These are phyloP conservation scores for Pterulicium gracile DNA, from an alignment of 1,284 basidiomycete species.

Conservation along the genomic window DNA sequence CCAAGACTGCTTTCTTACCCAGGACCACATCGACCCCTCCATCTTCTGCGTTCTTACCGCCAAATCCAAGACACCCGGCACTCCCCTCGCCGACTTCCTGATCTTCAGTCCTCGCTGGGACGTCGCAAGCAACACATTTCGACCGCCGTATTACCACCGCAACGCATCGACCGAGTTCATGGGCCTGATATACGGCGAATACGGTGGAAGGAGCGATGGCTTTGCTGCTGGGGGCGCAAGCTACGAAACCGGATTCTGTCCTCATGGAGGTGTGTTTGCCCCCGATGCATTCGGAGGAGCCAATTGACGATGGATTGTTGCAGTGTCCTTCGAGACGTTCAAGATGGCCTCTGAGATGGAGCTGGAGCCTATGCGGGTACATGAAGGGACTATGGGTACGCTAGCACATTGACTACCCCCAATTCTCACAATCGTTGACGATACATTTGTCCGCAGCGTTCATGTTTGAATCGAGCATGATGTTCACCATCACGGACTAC, in stretches of 20 bases:
- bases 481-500: slow-evolving; percentile 51
- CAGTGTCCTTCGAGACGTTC: slow-evolving; percentile 48
- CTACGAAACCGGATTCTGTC: slow-evolving; percentile 52
- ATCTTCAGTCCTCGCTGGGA: slow-evolving; percentile 58
- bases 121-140: slow-evolving; percentile 38
- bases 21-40: slow-evolving; percentile 52
- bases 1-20: neutral
- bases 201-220: slow-evolving; percentile 49
- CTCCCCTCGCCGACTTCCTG: slow-evolving; percentile 50
- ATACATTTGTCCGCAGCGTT: no score
- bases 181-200: slow-evolving; percentile 47
- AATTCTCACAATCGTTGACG: no score
- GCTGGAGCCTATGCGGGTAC: slow-evolving; percentile 36
- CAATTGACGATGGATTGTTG: no score
- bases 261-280: slow-evolving; percentile 37
- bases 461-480: slow-evolving; percentile 58
- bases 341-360: slow-evolving; percentile 41
- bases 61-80: slow-evolving; percentile 44
- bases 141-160: slow-evolving; percentile 53
- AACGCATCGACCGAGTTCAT: slow-evolving; percentile 54
- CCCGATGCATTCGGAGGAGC: neutral
- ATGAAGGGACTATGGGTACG: slow-evolving; percentile 44
- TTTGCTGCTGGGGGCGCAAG: slow-evolving; percentile 50
- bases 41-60: slow-evolving; percentile 57
- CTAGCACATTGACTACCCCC: neutral